Evolutionary conservation across 73 alveolate genomes (phyloP), one percentile per base, ranked within the genome.

Genomic region (Tetrahymena malaccensis): DNA sequence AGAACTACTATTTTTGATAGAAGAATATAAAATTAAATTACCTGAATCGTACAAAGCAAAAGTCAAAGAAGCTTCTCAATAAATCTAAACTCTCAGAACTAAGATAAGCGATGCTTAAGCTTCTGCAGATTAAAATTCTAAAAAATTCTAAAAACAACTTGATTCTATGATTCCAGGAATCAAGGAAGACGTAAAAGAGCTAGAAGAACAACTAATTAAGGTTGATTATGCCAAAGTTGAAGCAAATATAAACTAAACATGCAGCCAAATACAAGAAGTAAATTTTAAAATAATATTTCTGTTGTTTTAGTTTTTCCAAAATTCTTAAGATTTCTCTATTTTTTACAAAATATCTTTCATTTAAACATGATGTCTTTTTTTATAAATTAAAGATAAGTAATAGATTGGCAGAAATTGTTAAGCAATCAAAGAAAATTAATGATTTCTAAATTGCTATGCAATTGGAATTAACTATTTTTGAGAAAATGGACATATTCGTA

Each of bases 41-140:
- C 97, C 98, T 15, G 99, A 98, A 83, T 93, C 58, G 22, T 95
- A 97, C 85, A 97, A 97, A 38, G 34, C 97, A 33, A 97, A 97
- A 94, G 96, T 95, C 94, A 96, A 96, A 85, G 99, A 98, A 56
- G 96, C 98, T 13, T 44, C 94, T 16, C 33, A 96, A 38, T 89
- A 95, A 22, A 94, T 98, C 16, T 96, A 95, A 43, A 56, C 95
- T 33, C 96, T 98, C 13, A 97, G 98, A 89, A 93, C 93, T 83
- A 97, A 96, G 58, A 96, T 98, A 35, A 98, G 96, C 55, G 98
- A 98, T 96, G 98, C 98, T 1, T 94, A 96, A 83, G 99, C 98
- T 34, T 85, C 97, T 25, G 98, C 97, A 33, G 99, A 98, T 96
- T 96, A 96, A 35, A 96, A 98, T 96, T 97, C 97, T 94, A 94